These are phyloP conservation scores for Diaporthe citri DNA, from an alignment of 2,329 filamentous ascomycete species.

Conservation along the genomic window DNA sequence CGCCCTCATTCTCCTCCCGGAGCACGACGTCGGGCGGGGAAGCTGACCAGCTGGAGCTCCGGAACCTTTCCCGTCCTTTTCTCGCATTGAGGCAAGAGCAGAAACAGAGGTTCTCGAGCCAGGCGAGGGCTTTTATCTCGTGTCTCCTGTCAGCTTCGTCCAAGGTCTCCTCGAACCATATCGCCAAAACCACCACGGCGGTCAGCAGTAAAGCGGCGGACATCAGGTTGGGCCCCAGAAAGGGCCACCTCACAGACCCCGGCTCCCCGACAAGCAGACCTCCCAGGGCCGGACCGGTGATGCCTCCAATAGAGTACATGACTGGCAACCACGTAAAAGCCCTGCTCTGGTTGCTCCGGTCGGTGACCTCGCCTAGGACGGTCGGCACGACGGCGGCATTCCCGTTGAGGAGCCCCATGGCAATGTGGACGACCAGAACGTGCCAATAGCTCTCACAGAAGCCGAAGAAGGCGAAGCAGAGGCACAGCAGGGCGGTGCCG, in stretches of 20 bases:
- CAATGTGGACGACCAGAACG: slow-evolving; percentile 83
- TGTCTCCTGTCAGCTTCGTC: slow-evolving; percentile 57
- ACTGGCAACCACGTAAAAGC: slow-evolving; percentile 96
- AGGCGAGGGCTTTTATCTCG: slow-evolving; percentile 44
- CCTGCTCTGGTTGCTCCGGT: slow-evolving; percentile 91
- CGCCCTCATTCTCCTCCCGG: slow-evolving; percentile 40
- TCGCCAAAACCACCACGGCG: slow-evolving; percentile 79
- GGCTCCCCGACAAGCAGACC: slow-evolving; percentile 80
- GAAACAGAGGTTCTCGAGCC: slow-evolving; percentile 45
- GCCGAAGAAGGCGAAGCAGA: slow-evolving; percentile 88
- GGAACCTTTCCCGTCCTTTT: slow-evolving; percentile 43
- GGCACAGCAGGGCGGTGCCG: slow-evolving; percentile 85
- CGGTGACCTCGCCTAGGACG: slow-evolving; percentile 93
- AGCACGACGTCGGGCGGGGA: slow-evolving; percentile 2
- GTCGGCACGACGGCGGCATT: slow-evolving; percentile 96
- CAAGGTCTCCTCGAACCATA: slow-evolving; percentile 90
- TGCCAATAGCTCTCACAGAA: slow-evolving; percentile 88
- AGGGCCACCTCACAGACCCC: slow-evolving; percentile 77
- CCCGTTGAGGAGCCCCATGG: slow-evolving; percentile 95
- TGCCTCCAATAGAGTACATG: slow-evolving; percentile 94
- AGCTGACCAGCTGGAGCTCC: slow-evolving; percentile 45
- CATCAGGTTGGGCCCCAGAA: slow-evolving; percentile 85
- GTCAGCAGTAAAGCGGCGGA: slow-evolving; percentile 78
- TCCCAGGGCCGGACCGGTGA: slow-evolving; percentile 92
- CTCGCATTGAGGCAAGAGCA: slow-evolving; percentile 42